Percentiles rank a stretch among this genome's conserved stretches.
Conservation (phyloP, 31 red algal genomes). For the Asparagopsis taxiformis region DNA sequence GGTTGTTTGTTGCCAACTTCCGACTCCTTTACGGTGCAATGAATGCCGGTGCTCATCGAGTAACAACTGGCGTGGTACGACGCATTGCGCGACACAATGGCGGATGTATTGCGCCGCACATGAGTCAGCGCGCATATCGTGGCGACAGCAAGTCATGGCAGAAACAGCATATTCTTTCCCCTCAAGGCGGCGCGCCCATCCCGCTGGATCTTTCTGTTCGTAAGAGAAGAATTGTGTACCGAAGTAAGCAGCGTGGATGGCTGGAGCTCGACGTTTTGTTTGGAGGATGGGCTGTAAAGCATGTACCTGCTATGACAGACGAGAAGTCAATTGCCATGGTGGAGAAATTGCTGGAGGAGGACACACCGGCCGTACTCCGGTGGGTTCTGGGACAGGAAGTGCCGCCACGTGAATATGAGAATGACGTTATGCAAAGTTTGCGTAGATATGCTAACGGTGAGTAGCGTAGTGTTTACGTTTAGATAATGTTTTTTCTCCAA, state of each 20-base stretch:
- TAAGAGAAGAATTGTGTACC: constrained; percentile 79
- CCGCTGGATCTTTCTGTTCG: constrained; percentile 37
- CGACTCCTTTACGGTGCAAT: no score
- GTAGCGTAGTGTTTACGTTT: no score
- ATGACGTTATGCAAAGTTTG: constrained; percentile 19
- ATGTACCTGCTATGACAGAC: constrained; percentile 43
- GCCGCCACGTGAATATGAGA: constrained; percentile 46
- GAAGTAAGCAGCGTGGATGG: constrained; percentile 83
- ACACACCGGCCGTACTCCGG: constrained; percentile 56
- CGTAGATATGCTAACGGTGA: constrained; percentile 6
- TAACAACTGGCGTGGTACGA: no score
- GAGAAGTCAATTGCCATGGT: constrained; percentile 13
- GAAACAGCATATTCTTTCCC: constrained; percentile 12
- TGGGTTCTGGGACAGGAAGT: constrained; percentile 56
- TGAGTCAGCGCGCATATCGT: no score
- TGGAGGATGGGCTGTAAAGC: constrained; percentile 75
- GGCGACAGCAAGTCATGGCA: no score
- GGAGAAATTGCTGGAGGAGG: constrained; percentile 57
- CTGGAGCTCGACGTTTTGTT: constrained; percentile 94
- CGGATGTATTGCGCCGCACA: no score
- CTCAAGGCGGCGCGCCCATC: constrained; percentile 61
- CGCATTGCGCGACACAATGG: no score
- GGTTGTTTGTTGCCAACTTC: no score
- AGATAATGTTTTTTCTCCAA: no score
- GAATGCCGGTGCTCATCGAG: no score